Base-by-base conservation (phyloP, 202 grass and related monocot species). In the Panicum hallii region DNA sequence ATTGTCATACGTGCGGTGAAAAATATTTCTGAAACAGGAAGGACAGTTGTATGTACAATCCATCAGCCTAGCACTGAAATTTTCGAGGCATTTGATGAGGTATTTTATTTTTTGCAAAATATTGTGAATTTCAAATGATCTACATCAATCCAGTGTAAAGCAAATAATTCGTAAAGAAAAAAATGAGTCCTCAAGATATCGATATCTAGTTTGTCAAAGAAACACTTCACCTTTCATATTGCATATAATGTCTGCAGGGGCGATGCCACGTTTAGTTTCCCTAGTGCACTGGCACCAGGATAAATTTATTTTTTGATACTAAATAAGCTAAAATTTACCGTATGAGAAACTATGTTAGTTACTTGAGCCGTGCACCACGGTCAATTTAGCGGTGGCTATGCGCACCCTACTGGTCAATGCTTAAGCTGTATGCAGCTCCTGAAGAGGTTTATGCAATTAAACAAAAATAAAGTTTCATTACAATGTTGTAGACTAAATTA, bases 41-140 rank as follows among this genome's bases (percentile, higher is more conserved):
- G 88, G 48, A 86, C 88, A 30, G 79, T 90, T 6, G 88, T 90
- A 17, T 90, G 88, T 74, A 90, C 88, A 11, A 90, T 90, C 11
- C 88, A 90, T 67, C 88, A 90, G 61, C 88, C 88, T 47, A 90
- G 79, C 57, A 90, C 66, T 78, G 83, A 86, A 8, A 86, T 90
- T 63, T 86, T 86, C 32, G 78, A 90, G 45, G 83, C 88, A 72
- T 90, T 90, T 72, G 88, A 90, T 82, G 83, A 90, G 88, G 83
- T 90, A 86, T 52, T 6, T 34, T 17, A 32, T 2, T 34, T 60
- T 83, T 63, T 38, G 0, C 9, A 79, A 50, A 65, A 32, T 50
- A 78, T 49, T 65, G 6, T 1, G 36, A 62, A 13, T 38, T 49
- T 19, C 11, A 66, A 76, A 15, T 8, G 9, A 48, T 64, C 4